Percentiles rank a stretch among this genome's conserved stretches.
Conservation (phyloP, 305 asterid genomes). For the Fraxinus greggii region DNA sequence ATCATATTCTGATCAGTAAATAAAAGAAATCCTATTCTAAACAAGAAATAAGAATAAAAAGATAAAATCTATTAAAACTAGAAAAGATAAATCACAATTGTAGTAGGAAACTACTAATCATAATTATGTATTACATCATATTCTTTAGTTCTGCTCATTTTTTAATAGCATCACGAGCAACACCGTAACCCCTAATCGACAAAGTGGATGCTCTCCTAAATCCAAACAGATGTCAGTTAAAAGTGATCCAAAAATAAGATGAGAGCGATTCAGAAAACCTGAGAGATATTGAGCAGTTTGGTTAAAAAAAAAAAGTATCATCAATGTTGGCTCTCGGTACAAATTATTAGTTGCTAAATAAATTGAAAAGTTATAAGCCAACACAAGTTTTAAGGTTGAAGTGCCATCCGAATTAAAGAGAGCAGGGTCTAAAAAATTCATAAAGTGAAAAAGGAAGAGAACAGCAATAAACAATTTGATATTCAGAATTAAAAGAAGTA, state of each 20-base stretch:
- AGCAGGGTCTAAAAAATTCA: neutral
- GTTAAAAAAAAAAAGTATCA: neutral
- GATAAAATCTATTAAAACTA: too few relatives aligned
- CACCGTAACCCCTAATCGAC: neutral
- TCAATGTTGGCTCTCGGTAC: slow-evolving; percentile 15
- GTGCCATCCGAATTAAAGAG: slow-evolving; percentile 2
- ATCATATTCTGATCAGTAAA: too few relatives aligned
- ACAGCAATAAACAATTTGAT: slow-evolving; percentile 5
- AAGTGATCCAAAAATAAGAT: slow-evolving; percentile 5
- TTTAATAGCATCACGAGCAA: neutral
- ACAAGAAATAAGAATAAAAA: too few relatives aligned
- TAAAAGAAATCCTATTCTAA: too few relatives aligned
- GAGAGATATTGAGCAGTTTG: slow-evolving; percentile 16
- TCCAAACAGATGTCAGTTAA: neutral
- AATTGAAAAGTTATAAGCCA: neutral
- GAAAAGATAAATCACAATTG: too few relatives aligned
- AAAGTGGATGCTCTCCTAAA: neutral
- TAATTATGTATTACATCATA: too few relatives aligned
- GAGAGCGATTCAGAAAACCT: slow-evolving; percentile 14
- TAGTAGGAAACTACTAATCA: too few relatives aligned
- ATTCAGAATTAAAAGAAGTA: slow-evolving; percentile 3
- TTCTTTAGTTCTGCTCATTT: neutral
- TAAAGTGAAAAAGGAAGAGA: neutral
- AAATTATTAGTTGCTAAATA: neutral
- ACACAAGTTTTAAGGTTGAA: neutral